Base-by-base conservation (phyloP, 495 filamentous ascomycete species). In the Aspergillus cavernicola region DNA sequence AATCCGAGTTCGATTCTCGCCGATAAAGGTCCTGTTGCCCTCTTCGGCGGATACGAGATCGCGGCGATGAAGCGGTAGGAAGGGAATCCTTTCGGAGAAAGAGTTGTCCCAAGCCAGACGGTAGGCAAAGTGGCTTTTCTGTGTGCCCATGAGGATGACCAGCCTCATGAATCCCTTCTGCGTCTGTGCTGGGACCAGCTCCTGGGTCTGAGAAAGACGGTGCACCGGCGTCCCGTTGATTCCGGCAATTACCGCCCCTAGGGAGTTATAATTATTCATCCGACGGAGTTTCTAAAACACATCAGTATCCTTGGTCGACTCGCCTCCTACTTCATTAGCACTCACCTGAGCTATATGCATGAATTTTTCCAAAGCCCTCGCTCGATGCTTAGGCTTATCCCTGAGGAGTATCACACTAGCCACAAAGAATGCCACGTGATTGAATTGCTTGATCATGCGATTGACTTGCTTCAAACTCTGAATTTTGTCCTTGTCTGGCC, bases 71-170 rank as follows among this genome's bases (percentile, higher is more conserved):
- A 98, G 74, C n/a, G 95, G 92, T 39, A 97, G 80, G 66, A 95
- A 97, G 9, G 93, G 95, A 32, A 98, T 97, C 8, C 92, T 80
- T 60, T 92, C 88, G 4, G 86, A 74, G 29, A 89, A 87, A 12
- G 89, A 91, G 66, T 98, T 98, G 59, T 95, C 89, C 91, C 92
- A 97, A 2, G 93, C 93, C 10, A 98, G 74, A 12, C 93, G 87
- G 68, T 98, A 98, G 15, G 93, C 89, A 59, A 89, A 93, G 69
- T 96, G 87, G 59, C 87, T 89, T 73, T 90, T 90, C 52, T 89
- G 85, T 3, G 89, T 89, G 37, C 89, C 82, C 93, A 97, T 97
- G 49, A 98, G 78, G 56, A 98, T 85, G 49, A 90, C 87, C 19
- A 97, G 79, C 50, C 89, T 82, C 73, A 92, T 88, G 63, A 93